A percentile compares a stretch with the other conserved stretches of the same genome.
Evolutionary conservation across 116 monocot genomes (phyloP).

Genomic region (Trichopus zeylanicus): DNA sequence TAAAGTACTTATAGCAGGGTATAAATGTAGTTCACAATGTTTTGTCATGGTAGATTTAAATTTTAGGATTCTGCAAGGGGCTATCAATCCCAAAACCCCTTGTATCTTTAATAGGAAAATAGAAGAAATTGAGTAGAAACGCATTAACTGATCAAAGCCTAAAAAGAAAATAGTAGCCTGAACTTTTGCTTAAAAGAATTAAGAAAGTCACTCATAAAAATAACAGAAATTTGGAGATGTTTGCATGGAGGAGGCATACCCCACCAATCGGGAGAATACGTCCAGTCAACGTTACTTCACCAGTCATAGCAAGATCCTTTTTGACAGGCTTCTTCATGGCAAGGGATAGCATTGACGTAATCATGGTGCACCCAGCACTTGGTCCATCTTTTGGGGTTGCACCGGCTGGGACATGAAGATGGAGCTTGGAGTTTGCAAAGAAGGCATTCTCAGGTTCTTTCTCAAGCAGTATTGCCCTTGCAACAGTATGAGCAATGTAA

Average conservation of each 20-base stretch:
- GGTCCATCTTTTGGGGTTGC: constrained; percentile 98
- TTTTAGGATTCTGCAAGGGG: no score
- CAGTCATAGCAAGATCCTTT: constrained; percentile 89
- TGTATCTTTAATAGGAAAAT: no score
- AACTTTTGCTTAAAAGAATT: no score
- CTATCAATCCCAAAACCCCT: no score
- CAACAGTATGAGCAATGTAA: constrained; percentile 86
- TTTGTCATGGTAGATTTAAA: no score
- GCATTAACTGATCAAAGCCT: no score
- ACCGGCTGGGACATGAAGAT: constrained; percentile 88
- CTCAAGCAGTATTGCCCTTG: constrained; percentile 59
- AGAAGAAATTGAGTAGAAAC: no score
- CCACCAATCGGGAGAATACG: constrained; percentile 93
- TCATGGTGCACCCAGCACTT: constrained; percentile 98
- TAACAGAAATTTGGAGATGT: no score
- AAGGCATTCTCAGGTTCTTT: constrained; percentile 64
- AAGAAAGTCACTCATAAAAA: no score
- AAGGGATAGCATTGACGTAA: constrained; percentile 85
- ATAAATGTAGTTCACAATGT: no score
- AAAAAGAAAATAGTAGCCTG: no score
- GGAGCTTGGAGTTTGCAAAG: constrained; percentile 80
- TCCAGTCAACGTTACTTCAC: constrained; percentile 90
- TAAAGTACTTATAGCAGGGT: no score
- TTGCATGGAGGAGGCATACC: constrained; percentile 30
- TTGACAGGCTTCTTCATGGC: constrained; percentile 58